phyloP scores from a whole-genome alignment of 306 rosid genomes.

The Medicago ruthenica region DNA sequence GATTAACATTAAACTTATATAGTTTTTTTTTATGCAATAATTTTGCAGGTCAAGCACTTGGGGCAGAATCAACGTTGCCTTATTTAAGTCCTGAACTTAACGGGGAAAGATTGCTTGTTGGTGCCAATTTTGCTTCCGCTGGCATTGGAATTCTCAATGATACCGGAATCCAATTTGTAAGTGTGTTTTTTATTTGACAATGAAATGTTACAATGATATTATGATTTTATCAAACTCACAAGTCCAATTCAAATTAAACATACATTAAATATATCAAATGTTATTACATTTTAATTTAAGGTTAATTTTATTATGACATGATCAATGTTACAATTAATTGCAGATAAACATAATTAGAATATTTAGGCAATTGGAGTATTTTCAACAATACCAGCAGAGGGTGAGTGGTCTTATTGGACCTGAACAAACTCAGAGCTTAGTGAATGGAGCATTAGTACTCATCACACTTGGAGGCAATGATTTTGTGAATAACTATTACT shows the following conservation, averaged over 20 bases:
- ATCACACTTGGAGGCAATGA: constrained; percentile 87
- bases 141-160: constrained; percentile 93
- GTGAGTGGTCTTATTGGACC: constrained; percentile 62
- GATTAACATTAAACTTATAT: not conserved
- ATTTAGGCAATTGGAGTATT: constrained; percentile 58
- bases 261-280: not conserved
- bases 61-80: constrained; percentile 71
- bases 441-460: constrained; percentile 61
- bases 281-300: not conserved
- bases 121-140: constrained; percentile 95
- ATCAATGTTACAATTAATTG: constrained; percentile 1
- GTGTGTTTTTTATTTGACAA: no score
- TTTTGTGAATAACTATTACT: constrained; percentile 82
- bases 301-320: not conserved
- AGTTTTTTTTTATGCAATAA: not conserved
- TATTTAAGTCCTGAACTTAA: constrained; percentile 69
- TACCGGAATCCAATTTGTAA: constrained; percentile 85
- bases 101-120: constrained; percentile 67
- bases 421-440: constrained; percentile 41
- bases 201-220: no score
- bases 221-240: not conserved
- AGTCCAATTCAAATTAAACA: not conserved
- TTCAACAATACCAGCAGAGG: constrained; percentile 63
- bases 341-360: constrained; percentile 79
- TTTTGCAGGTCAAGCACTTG: constrained; percentile 62